Conservation (phyloP, 768 basidiomycete species). For the Lactarius psammicola region DNA sequence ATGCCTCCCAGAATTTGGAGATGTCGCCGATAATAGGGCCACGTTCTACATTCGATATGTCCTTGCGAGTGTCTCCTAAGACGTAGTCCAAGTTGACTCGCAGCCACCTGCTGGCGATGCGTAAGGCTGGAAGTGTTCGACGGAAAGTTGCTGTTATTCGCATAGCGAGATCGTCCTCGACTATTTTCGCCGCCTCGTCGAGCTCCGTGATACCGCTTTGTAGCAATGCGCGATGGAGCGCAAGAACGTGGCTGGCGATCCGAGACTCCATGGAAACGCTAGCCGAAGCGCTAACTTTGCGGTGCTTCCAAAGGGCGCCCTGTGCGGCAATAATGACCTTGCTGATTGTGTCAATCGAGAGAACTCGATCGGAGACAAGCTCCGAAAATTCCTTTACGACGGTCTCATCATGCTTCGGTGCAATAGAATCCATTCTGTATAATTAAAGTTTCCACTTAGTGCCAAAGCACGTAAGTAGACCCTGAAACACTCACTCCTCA, state of each 20-base stretch:
- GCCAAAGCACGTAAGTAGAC: slow-evolving; percentile 9
- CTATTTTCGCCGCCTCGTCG: slow-evolving; percentile 51
- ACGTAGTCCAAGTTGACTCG: slow-evolving; percentile 52
- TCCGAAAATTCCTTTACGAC: slow-evolving; percentile 56
- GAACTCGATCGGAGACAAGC: slow-evolving; percentile 63
- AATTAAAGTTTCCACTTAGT: slow-evolving; percentile 26
- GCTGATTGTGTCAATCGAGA: slow-evolving; percentile 74
- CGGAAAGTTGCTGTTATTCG: slow-evolving; percentile 84
- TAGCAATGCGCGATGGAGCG: slow-evolving; percentile 61
- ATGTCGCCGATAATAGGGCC: slow-evolving; percentile 39
- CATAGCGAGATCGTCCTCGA: slow-evolving; percentile 65
- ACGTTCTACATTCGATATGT: slow-evolving; percentile 25
- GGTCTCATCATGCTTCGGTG: slow-evolving; percentile 46
- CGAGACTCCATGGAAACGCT: slow-evolving; percentile 52
- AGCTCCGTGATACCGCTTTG: slow-evolving; percentile 65
- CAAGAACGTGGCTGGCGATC: slow-evolving; percentile 65
- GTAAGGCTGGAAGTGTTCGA: slow-evolving; percentile 79
- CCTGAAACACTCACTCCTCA: slow-evolving; percentile 52
- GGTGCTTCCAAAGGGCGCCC: slow-evolving; percentile 81
- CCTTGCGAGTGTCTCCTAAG: slow-evolving; percentile 22
- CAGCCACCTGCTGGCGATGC: slow-evolving; percentile 90
- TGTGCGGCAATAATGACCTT: slow-evolving; percentile 72
- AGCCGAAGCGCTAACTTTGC: slow-evolving; percentile 60
- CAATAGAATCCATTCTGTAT: slow-evolving; percentile 49
- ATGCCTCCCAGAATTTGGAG: slow-evolving; percentile 68